Percentiles rank a stretch among this genome's conserved stretches.
These are phyloP conservation scores for Alternaria gaisen DNA, from an alignment of 2,329 filamentous ascomycete genomes.

Conservation along the genomic window DNA sequence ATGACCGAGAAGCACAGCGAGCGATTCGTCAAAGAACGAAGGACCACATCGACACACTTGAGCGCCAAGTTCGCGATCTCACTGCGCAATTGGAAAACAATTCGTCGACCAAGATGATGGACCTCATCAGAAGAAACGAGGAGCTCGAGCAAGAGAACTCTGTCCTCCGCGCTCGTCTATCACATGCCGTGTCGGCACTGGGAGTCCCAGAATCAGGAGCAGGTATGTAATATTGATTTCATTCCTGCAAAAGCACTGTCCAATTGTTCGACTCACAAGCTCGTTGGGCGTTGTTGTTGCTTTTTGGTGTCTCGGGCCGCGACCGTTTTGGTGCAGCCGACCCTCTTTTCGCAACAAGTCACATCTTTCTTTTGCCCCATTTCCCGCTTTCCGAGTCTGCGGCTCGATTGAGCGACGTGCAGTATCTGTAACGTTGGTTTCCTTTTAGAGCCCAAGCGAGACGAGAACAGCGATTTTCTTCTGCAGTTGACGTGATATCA, in stretches of 20 bases:
- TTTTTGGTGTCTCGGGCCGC: slow-evolving; percentile 41
- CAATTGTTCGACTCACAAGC: slow-evolving; percentile 31
- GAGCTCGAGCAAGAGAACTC: slow-evolving; percentile 64
- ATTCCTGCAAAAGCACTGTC: slow-evolving; percentile 34
- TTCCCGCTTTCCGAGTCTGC: slow-evolving; percentile 20
- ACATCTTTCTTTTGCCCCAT: slow-evolving; percentile 20
- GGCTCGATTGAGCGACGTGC: slow-evolving; percentile 38
- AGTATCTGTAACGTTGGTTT: slow-evolving; percentile 32
- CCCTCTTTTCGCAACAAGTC: slow-evolving; percentile 28
- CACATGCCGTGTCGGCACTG: slow-evolving; percentile 54
- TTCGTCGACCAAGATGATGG: slow-evolving; percentile 58
- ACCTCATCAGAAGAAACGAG: slow-evolving; percentile 62
- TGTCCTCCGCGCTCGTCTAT: slow-evolving; percentile 61
- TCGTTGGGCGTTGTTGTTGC: slow-evolving; percentile 28
- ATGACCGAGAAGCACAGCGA: slow-evolving; percentile 68
- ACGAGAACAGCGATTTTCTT: slow-evolving; percentile 15
- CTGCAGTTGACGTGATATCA: slow-evolving; percentile 28
- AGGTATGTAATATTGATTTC: slow-evolving; percentile 45
- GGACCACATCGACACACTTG: slow-evolving; percentile 66
- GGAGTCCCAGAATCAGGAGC: slow-evolving; percentile 47
- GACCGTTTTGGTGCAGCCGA: slow-evolving; percentile 36
- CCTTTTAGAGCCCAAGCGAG: slow-evolving; percentile 14
- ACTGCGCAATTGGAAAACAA: slow-evolving; percentile 58
- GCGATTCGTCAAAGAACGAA: slow-evolving; percentile 68
- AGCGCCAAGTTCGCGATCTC: slow-evolving; percentile 63